These are phyloP conservation scores for Crithidia bombi DNA, from an alignment of 208 protist species.

Conservation along the genomic window DNA sequence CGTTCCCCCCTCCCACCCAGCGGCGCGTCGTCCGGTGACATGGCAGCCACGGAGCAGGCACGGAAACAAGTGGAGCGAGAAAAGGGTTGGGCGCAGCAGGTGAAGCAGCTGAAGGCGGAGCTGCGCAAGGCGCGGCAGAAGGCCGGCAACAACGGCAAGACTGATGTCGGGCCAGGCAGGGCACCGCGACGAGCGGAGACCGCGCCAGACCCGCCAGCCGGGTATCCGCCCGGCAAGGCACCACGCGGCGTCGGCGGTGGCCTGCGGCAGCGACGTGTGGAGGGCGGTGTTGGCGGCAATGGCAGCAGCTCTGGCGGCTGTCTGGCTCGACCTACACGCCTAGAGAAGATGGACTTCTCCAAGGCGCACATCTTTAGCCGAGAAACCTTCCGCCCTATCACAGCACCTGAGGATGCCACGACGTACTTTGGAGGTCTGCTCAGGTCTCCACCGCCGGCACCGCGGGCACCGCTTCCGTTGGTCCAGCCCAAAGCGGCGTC, in stretches of 20 bases:
- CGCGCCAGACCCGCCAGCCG: slow-evolving; percentile 61
- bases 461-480: slow-evolving; percentile 17
- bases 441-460: slow-evolving; percentile 11
- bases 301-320: slow-evolving; percentile 3
- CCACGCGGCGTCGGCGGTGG: slow-evolving; percentile 19
- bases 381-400: slow-evolving; percentile 73
- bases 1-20: not conserved
- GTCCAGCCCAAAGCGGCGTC: slow-evolving; percentile 10
- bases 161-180: not conserved
- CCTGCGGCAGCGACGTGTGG: slow-evolving; percentile 1
- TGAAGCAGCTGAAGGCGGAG: slow-evolving; percentile 83
- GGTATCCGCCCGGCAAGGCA: slow-evolving; percentile 14
- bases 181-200: slow-evolving; percentile 72
- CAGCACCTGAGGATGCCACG: slow-evolving; percentile 49
- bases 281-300: not conserved
- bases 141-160: slow-evolving; percentile 25
- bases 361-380: slow-evolving; percentile 64
- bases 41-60: slow-evolving; percentile 37
- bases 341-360: slow-evolving; percentile 55
- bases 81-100: slow-evolving; percentile 83
- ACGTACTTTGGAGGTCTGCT: slow-evolving; percentile 26
- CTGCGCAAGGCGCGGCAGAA: slow-evolving; percentile 74
- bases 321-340: slow-evolving; percentile 12
- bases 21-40: slow-evolving; percentile 7
- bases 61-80: slow-evolving; percentile 79